phyloP scores from a whole-genome alignment of 352 stramenopile species.

The Aphanomyces invadans region DNA sequence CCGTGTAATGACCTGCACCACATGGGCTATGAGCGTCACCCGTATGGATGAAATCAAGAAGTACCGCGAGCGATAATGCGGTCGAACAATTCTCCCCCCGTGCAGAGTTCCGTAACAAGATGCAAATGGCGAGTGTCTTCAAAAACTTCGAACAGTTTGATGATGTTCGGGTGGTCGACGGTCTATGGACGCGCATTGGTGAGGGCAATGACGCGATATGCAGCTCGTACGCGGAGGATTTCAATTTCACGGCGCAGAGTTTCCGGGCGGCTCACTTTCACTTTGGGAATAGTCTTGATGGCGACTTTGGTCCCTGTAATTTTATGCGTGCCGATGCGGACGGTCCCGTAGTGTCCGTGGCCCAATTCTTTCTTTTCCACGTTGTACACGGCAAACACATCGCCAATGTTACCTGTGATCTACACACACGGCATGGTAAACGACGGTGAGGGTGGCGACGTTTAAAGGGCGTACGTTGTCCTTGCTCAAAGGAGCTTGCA shows the following conservation, averaged over 20 bases:
- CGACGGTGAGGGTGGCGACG: no score
- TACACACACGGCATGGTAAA: slow-evolving; percentile 26
- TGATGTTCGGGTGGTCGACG: slow-evolving; percentile 96
- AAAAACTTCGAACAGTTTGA: slow-evolving; percentile 96
- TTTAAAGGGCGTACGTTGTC: slow-evolving; percentile 15
- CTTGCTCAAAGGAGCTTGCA: slow-evolving; percentile 4
- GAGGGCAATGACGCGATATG: slow-evolving; percentile 8
- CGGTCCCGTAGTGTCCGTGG: slow-evolving; percentile 94
- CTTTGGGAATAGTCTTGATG: slow-evolving; percentile 99
- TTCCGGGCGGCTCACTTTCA: slow-evolving; percentile 92
- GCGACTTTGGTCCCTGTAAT: slow-evolving; percentile 90
- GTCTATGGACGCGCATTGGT: slow-evolving; percentile 32
- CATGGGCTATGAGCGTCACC: slow-evolving; percentile 24
- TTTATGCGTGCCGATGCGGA: slow-evolving; percentile 92
- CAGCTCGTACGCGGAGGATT: slow-evolving; percentile 66
- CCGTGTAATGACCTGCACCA: slow-evolving; percentile 87
- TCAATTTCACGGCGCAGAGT: slow-evolving; percentile 92
- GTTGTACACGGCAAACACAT: slow-evolving; percentile 81
- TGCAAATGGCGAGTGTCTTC: slow-evolving; percentile 96
- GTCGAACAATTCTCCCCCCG: slow-evolving; percentile 94
- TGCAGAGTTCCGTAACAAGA: slow-evolving; percentile 97
- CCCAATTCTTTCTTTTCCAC: slow-evolving; percentile 85
- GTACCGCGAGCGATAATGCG: slow-evolving; percentile 81
- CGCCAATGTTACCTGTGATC: slow-evolving; percentile 75
- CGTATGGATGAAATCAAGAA: no score